Percentiles rank a stretch among this genome's conserved stretches.
phyloP scores from a whole-genome alignment of 306 rosid genomes.

The Cucurbita pepo region DNA sequence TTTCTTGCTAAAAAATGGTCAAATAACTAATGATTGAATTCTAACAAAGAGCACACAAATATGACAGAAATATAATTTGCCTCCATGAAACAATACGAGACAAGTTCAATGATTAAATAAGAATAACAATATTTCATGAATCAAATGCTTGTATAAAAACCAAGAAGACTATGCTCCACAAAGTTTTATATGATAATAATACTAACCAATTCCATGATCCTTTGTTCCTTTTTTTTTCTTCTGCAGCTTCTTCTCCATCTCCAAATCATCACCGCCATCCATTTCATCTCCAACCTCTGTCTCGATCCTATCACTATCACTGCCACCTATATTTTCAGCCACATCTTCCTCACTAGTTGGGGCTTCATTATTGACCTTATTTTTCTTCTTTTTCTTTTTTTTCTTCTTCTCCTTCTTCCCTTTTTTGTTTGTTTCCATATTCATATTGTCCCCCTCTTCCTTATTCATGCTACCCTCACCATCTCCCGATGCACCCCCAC shows the following conservation, averaged over 20 bases:
- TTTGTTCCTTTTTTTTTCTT: not conserved
- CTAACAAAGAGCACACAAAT: not conserved
- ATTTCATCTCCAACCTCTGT: constrained; percentile 6
- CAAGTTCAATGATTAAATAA: not conserved
- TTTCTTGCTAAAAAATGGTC: not conserved
- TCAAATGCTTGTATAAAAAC: not conserved
- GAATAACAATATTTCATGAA: not conserved
- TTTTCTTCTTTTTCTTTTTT: constrained; percentile 18
- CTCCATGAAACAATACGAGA: not conserved
- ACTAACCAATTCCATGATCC: constrained; percentile 32
- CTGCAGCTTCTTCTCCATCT: not conserved
- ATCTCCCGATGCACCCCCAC: constrained; percentile 5
- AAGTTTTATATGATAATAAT: not conserved
- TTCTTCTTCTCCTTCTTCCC: constrained; percentile 13
- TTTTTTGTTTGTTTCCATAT: constrained; percentile 14
- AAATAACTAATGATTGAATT: not conserved
- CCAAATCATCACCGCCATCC: not conserved
- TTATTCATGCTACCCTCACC: constrained; percentile 8
- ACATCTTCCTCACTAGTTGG: not conserved
- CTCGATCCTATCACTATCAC: constrained; percentile 6
- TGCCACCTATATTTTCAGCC: constrained; percentile 1
- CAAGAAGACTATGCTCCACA: not conserved
- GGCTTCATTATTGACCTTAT: not conserved
- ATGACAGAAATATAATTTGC: not conserved
- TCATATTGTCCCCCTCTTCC: constrained; percentile 17